Evolutionary conservation across 2,329 filamentous ascomycete genomes (phyloP), one percentile per base, ranked within the genome.

Genomic region (Clonostachys rosea): DNA sequence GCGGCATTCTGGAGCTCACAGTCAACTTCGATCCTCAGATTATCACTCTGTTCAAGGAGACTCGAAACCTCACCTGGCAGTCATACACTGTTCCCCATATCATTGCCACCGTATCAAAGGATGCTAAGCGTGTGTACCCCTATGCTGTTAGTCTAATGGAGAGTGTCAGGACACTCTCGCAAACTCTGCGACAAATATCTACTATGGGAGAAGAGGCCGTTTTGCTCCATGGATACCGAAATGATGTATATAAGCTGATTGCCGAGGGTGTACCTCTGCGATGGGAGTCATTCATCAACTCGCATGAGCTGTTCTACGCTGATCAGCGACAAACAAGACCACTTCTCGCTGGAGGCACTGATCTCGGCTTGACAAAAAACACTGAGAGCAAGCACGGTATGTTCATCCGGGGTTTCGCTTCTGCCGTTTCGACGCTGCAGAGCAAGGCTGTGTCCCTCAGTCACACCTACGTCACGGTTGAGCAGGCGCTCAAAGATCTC

Each of bases 131-230:
- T 46, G 94, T 99, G 5, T 99, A 99, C 58, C 94, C 94, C 0
- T 99, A 95, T 60, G 94, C 95, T 20, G 91, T 99, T 54, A 97
- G 91, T 61, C 71, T 99, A 55, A 99, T 99, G 91, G 94, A 99
- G 69, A 97, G 91, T 59, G 90, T 97, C n/a, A 83, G 91, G 49
- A 97, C 91, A 0, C 86, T 95, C 53, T 81, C 90, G 3, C 92
- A 97, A 67, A 96, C 91, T 0, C 86, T 87, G 56, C 84, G 90
- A 33, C 83, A 88, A 44, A 95, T 99, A 50, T 76, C 83, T 16
- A 82, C 87, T 47, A 92, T 99, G 89, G 81, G 85, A 11, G 88
- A 92, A 54, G 91, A 96, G 49, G 83, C 91, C 1, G 85, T 95
- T 43, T 74, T 99, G 18, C 76, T 99, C 20, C 91, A 89, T 60